Base-by-base conservation (phyloP, 257 asterid genomes). In the Misopates orontium region DNA sequence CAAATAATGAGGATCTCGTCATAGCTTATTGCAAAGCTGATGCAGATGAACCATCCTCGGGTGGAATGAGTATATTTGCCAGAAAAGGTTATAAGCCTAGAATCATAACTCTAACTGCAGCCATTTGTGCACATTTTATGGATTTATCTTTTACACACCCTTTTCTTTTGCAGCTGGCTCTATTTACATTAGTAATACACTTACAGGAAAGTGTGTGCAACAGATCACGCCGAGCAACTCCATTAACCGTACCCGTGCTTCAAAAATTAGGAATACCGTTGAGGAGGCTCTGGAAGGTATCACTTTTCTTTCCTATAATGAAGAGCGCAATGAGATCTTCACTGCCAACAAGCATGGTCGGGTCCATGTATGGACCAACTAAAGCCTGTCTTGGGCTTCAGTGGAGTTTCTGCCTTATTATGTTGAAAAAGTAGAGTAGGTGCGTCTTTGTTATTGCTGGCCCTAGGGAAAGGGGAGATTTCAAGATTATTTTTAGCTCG, bases 281-380 rank as follows among this genome's bases (percentile, higher is more conserved):
- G 95, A 87, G 4, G 97, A 94, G 69, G 99, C 99, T 16, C 78
- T 94, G 72, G 96, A 94, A 67, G 99, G 90, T 63, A 90, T 90
- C 74, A 94, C 99, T 17, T 95, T 97, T 51, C 95, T 94, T 66
- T 94, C 86, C 82, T 94, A 94, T 10, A 95, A 94, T 28, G 99
- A 94, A 80, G 99, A 94, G 59, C 96, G 97, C 31, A 94, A 94
- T n/a, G 99, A 94, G 74, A 90, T 94, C 62, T 94, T 88, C 66
- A 94, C 99, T 0, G 97, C 97, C 42, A 94, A 90, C 58, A 84
- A 86, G 83, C 80, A 54, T 41, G 99, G 97, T 19, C 83, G 88
- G 59, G 88, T 94, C 67, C 99, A 94, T 68, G 97, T 94, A 22
- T 94, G 99, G 99, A 82, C 97, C 32, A 94, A 88, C 84, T 94